phyloP scores from a whole-genome alignment of 805 yeast species.

The Candida peoriensis region DNA sequence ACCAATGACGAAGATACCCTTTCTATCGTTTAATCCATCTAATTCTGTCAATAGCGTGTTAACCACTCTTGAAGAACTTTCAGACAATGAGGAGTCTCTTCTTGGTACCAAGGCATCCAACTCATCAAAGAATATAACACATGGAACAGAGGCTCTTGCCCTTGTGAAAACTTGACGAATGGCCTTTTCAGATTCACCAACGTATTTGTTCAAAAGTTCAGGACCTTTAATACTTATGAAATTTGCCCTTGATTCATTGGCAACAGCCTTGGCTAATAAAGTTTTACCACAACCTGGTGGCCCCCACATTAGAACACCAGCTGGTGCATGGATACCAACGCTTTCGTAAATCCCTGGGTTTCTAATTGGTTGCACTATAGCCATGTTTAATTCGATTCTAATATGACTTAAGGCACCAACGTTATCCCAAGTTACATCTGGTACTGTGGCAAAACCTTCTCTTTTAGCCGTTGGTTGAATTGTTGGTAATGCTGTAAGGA shows the following conservation, averaged over 20 bases:
- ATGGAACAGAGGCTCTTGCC: constrained; percentile 90
- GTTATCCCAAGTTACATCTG: constrained; percentile 93
- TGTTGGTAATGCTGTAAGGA: constrained; percentile 78
- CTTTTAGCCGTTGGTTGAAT: constrained; percentile 97
- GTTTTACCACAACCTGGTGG: constrained; percentile 99
- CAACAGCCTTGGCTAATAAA: constrained; percentile 92
- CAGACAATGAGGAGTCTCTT: constrained; percentile 83
- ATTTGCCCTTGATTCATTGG: constrained; percentile 94
- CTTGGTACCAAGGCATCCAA: constrained; percentile 94
- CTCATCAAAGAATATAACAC: constrained; percentile 94
- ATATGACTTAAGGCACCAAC: constrained; percentile 85
- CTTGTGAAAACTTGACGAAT: constrained; percentile 89
- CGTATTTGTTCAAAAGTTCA: constrained; percentile 87
- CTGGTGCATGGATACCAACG: constrained; percentile 94
- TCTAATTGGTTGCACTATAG: constrained; percentile 93
- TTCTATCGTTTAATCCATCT: constrained; percentile 89
- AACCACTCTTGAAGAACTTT: constrained; percentile 88
- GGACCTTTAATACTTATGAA: constrained; percentile 96
- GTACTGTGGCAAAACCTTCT: constrained; percentile 98
- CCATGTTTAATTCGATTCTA: constrained; percentile 91
- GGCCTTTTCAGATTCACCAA: constrained; percentile 93
- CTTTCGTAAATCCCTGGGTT: constrained; percentile 84
- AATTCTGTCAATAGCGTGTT: constrained; percentile 90
- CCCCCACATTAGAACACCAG: constrained; percentile 97
- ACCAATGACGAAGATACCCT: constrained; percentile 91